These are phyloP conservation scores for Podosphaera aphanis DNA, from an alignment of 2,329 filamentous ascomycete genomes.

Conservation along the genomic window DNA sequence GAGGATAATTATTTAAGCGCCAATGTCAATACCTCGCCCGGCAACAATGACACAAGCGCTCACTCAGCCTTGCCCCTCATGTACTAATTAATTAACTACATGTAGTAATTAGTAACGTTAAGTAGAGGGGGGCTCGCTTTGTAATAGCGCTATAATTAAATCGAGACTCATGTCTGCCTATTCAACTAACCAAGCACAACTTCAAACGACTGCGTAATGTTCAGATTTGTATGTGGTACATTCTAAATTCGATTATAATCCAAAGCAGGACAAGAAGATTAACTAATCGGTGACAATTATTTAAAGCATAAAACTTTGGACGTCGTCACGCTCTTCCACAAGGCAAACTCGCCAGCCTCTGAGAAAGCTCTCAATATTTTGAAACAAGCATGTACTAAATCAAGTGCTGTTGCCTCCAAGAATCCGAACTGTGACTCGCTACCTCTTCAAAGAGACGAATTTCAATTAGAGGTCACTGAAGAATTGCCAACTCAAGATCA, in stretches of 20 bases:
- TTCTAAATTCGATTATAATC: background rate
- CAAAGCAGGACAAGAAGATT: background rate
- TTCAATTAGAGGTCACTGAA: constrained; percentile 71
- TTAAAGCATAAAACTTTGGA: constrained; percentile 55
- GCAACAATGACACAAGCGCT: no score
- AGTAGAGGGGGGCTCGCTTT: no score
- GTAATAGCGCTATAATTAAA: no score
- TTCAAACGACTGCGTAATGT: constrained; percentile 12
- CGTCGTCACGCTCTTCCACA: constrained; percentile 91
- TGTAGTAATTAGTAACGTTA: no score
- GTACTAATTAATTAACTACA: background rate
- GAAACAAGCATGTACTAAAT: constrained; percentile 54
- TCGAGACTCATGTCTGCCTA: no score
- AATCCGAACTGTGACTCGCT: constrained; percentile 33
- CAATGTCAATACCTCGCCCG: no score
- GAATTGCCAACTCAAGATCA: constrained; percentile 60
- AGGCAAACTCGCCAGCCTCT: constrained; percentile 49
- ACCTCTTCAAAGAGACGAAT: constrained; percentile 34
- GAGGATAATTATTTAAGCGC: no score
- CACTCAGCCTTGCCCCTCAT: background rate
- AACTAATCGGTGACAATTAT: constrained; percentile 1
- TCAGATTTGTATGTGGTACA: constrained; percentile 14
- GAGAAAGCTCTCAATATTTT: constrained; percentile 50
- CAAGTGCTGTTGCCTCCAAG: constrained; percentile 17
- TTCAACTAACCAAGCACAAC: background rate